These are phyloP conservation scores for Debaryomyces maramus DNA, from an alignment of 805 yeast genomes.

Conservation along the genomic window DNA sequence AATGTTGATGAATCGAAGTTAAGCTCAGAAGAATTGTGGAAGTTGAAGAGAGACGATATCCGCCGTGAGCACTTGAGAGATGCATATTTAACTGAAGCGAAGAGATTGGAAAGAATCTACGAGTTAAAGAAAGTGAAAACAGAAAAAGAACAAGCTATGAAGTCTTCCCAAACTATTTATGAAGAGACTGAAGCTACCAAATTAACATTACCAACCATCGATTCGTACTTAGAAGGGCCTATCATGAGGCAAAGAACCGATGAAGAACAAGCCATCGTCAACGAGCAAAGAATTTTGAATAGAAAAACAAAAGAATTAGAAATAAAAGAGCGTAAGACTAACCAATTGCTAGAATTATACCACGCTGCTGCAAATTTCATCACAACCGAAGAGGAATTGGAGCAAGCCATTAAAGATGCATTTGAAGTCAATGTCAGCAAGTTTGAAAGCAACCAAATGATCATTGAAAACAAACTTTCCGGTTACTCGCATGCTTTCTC, in stretches of 20 bases:
- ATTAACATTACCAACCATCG: slow-evolving; percentile 80
- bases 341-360: slow-evolving; percentile 64
- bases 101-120: slow-evolving; percentile 42
- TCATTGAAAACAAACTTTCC: slow-evolving; percentile 36
- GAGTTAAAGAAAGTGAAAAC: slow-evolving; percentile 25
- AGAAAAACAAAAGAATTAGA: slow-evolving; percentile 55
- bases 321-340: slow-evolving; percentile 53
- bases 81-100: slow-evolving; percentile 57
- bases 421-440: slow-evolving; percentile 43
- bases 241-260: slow-evolving; percentile 70
- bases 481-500: slow-evolving; percentile 31
- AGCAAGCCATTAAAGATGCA: slow-evolving; percentile 56
- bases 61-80: slow-evolving; percentile 72
- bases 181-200: slow-evolving; percentile 54
- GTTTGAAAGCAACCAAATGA: slow-evolving; percentile 33
- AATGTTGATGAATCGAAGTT: slow-evolving; percentile 33
- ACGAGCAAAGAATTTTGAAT: slow-evolving; percentile 65
- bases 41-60: slow-evolving; percentile 55
- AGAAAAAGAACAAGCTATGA: slow-evolving; percentile 24
- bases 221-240: slow-evolving; percentile 63
- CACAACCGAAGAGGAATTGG: slow-evolving; percentile 67
- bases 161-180: slow-evolving; percentile 26
- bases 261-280: slow-evolving; percentile 60
- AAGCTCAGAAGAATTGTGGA: slow-evolving; percentile 43
- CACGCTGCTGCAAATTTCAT: slow-evolving; percentile 69